Evolutionary conservation across 2,329 filamentous ascomycete genomes (phyloP).

Genomic region (Sclerotinia subarctica): DNA sequence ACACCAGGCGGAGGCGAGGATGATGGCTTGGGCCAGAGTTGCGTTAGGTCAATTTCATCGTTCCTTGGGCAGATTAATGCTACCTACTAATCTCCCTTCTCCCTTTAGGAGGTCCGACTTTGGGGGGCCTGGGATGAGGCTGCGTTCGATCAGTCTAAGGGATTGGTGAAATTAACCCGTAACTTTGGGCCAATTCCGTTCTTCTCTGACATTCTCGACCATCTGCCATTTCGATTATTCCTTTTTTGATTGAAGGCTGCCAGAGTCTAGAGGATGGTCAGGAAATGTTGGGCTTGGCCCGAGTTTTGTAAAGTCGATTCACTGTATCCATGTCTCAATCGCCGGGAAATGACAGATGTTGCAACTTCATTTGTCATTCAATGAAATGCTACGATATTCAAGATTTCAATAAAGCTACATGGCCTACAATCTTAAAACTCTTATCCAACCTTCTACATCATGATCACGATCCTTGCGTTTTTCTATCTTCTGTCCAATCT

Average conservation of each 20-base stretch:
- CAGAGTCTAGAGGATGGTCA: not conserved
- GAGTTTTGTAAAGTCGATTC: not conserved
- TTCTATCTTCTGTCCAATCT: not conserved
- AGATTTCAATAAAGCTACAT: not conserved
- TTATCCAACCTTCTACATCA: not conserved
- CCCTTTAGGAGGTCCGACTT: no score
- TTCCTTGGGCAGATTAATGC: not conserved
- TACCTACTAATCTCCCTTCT: not conserved
- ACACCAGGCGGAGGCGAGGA: not conserved
- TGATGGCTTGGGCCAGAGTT: slow-evolving; percentile 3
- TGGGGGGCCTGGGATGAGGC: no score
- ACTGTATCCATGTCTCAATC: not conserved
- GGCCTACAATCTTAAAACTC: not conserved
- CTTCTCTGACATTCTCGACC: not conserved
- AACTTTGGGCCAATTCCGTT: not conserved
- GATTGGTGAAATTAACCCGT: not conserved
- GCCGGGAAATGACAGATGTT: not conserved
- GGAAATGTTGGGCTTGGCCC: not conserved
- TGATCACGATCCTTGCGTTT: no score
- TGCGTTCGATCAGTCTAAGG: not conserved
- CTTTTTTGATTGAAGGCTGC: no score
- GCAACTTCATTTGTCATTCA: not conserved
- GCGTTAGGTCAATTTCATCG: slow-evolving; percentile 1
- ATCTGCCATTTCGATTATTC: not conserved
- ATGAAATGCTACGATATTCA: not conserved